Conservation (phyloP, 371 early-diverging fungal genomes). For the Zopfochytrium polystomum region DNA sequence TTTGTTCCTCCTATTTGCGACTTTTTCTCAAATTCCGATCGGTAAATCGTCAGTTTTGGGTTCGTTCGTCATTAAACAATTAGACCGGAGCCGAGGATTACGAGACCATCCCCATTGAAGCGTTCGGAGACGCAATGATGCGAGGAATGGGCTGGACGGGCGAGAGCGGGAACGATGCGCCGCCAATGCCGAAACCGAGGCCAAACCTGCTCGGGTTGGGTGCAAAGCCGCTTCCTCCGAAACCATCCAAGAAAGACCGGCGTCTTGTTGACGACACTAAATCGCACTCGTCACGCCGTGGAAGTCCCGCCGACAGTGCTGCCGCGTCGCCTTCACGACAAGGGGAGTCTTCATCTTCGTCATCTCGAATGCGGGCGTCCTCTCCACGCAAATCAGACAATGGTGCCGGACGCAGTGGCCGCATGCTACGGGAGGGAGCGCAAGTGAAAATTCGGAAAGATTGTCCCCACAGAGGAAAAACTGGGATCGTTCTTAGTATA, state of each 20-base stretch:
- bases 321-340: no score
- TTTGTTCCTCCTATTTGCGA: no score
- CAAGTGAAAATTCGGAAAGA: slow-evolving; percentile 9
- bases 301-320: no score
- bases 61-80: no score
- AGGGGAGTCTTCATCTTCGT: no score
- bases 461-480: background rate
- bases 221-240: slow-evolving; percentile 45
- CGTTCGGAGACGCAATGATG: slow-evolving; percentile 84
- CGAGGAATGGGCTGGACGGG: slow-evolving; percentile 92
- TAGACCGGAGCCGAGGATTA: slow-evolving; percentile 78
- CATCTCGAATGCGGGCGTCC: background rate
- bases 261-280: background rate
- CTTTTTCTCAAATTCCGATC: no score
- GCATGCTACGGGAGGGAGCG: background rate
- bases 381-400: background rate
- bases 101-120: slow-evolving; percentile 79
- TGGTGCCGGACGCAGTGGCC: background rate
- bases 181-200: slow-evolving; percentile 47
- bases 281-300: background rate
- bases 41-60: no score
- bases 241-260: background rate
- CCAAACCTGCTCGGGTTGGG: slow-evolving; percentile 73
- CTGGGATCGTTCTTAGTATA: slow-evolving; percentile 1
- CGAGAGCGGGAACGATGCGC: slow-evolving; percentile 50